phyloP scores from a whole-genome alignment of 2,329 filamentous ascomycete genomes.

The Fusarium graminum region DNA sequence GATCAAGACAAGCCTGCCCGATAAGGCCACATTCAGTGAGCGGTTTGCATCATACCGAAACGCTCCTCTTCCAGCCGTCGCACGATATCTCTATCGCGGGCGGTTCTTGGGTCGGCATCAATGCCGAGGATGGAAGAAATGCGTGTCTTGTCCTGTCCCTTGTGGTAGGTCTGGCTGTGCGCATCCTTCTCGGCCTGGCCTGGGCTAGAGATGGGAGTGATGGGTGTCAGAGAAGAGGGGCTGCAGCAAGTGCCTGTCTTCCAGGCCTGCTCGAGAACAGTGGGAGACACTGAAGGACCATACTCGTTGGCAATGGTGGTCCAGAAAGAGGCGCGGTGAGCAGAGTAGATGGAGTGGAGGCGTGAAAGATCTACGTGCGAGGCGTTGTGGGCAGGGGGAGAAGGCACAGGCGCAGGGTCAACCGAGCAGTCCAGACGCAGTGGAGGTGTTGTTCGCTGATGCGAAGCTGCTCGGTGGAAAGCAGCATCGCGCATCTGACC shows the following conservation, averaged over 20 bases:
- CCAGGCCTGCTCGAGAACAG: constrained; percentile 79
- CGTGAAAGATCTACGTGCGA: constrained; percentile 72
- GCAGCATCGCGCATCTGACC: constrained; percentile 58
- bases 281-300: constrained; percentile 71
- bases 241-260: constrained; percentile 61
- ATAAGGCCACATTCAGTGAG: constrained; percentile 38
- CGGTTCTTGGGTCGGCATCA: constrained; percentile 69
- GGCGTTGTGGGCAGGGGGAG: constrained; percentile 51
- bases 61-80: constrained; percentile 67
- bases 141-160: constrained; percentile 66
- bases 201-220: constrained; percentile 67
- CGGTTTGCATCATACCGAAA: constrained; percentile 52
- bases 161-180: constrained; percentile 52
- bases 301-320: constrained; percentile 78
- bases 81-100: constrained; percentile 69
- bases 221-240: constrained; percentile 59
- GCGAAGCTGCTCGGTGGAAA: constrained; percentile 52
- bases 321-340: constrained; percentile 81
- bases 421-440: constrained; percentile 72
- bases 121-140: constrained; percentile 74
- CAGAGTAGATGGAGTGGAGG: constrained; percentile 77
- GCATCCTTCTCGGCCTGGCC: constrained; percentile 60
- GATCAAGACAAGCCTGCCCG: constrained; percentile 18
- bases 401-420: constrained; percentile 56
- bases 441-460: constrained; percentile 57